A percentile compares a stretch with the other conserved stretches of the same genome.
Evolutionary conservation across 345 rosid genomes (phyloP).

Genomic region (sweet orange (Citrus sinensis)): DVS_A1.0 CM039161.1:24436001-24436500

Average conservation of each 20-base stretch:
- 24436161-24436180: slow-evolving; percentile 31
- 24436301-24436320: slow-evolving; percentile 73
- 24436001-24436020: slow-evolving; percentile 99
- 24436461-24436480: background rate
- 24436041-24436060: slow-evolving; percentile 88
- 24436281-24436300: slow-evolving; percentile 81
- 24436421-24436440: background rate
- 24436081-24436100: slow-evolving; percentile 96
- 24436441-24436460: background rate
- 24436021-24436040: slow-evolving; percentile 98
- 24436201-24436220: background rate
- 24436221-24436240: slow-evolving; percentile 15
- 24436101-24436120: slow-evolving; percentile 90
- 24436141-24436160: slow-evolving; percentile 93
- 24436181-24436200: background rate
- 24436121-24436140: slow-evolving; percentile 85
- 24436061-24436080: slow-evolving; percentile 86
- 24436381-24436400: slow-evolving; percentile 93
- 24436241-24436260: slow-evolving; percentile 93
- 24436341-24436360: slow-evolving; percentile 69
- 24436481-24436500: background rate
- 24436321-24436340: slow-evolving; percentile 90
- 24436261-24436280: slow-evolving; percentile 84
- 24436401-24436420: slow-evolving; percentile 54
- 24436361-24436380: slow-evolving; percentile 82